Percentiles rank a stretch among this genome's conserved stretches.
Conservation (phyloP, 257 asterid genomes). For the Jacaranda mimosifolia region DNA sequence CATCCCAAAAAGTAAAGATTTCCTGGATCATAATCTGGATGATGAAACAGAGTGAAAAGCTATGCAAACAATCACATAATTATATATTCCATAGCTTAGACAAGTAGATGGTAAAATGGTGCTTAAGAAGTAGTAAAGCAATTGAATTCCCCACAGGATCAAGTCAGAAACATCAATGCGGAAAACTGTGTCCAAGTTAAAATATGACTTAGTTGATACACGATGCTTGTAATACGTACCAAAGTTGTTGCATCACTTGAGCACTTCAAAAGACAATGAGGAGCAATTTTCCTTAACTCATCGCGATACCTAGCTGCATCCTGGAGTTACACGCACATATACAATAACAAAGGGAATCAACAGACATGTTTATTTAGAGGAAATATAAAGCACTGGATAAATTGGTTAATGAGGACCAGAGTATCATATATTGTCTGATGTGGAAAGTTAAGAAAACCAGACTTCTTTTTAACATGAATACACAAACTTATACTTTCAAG, state of each 20-base stretch:
- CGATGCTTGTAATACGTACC: conserved; percentile 50
- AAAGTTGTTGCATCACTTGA: conserved; percentile 82
- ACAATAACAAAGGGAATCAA: neutral
- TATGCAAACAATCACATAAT: neutral
- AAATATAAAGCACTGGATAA: neutral
- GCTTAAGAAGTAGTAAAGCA: neutral
- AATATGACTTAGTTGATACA: neutral
- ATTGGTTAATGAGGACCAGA: neutral
- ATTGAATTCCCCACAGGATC: neutral
- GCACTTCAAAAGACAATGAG: conserved; percentile 71
- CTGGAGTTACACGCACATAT: conserved; percentile 42
- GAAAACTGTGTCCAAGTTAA: neutral
- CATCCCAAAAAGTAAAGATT: neutral
- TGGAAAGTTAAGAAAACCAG: neutral
- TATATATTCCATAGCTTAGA: neutral
- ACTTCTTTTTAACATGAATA: neutral
- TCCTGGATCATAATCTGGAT: neutral
- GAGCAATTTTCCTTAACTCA: conserved; percentile 71
- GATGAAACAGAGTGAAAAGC: neutral
- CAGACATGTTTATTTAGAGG: neutral
- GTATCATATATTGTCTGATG: neutral
- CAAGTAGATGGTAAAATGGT: neutral
- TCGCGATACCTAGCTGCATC: conserved; percentile 72
- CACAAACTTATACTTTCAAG: neutral
- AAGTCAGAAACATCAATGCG: neutral